Evolutionary conservation across 345 rosid genomes (phyloP).

Genomic region (Linum usitatissimum): DNA sequence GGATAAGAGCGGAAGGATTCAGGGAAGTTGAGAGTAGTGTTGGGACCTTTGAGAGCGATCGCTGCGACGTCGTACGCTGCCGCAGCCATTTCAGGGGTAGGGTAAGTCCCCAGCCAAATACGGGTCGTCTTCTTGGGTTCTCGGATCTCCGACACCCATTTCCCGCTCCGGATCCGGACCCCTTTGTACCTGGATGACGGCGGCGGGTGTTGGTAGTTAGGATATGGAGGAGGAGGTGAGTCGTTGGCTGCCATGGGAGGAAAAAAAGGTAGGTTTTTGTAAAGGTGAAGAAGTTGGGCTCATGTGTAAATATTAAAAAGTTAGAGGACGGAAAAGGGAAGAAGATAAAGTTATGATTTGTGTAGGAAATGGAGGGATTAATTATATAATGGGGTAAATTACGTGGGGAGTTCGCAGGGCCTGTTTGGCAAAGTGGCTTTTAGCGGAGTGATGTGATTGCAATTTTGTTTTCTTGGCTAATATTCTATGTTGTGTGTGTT

Average conservation of each 20-base stretch:
- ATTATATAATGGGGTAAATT: neutral
- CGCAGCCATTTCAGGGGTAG: slow-evolving; percentile 72
- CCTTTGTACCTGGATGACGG: slow-evolving; percentile 39
- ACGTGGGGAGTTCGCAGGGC: neutral
- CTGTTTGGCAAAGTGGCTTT: neutral
- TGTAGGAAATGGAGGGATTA: neutral
- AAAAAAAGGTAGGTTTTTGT: neutral
- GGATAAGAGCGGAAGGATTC: slow-evolving; percentile 37
- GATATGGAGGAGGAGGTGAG: neutral
- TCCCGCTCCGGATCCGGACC: slow-evolving; percentile 54
- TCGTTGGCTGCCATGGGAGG: neutral
- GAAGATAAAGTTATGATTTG: neutral
- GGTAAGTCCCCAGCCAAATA: slow-evolving; percentile 64
- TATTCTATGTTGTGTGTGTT: no score
- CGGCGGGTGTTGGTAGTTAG: neutral
- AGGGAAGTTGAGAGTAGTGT: slow-evolving; percentile 45
- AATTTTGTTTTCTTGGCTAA: no score
- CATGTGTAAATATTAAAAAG: neutral
- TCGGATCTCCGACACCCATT: slow-evolving; percentile 75
- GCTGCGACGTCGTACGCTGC: slow-evolving; percentile 76
- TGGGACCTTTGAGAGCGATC: slow-evolving; percentile 54
- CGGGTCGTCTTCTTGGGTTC: slow-evolving; percentile 67
- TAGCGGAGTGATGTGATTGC: neutral
- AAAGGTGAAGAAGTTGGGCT: neutral
- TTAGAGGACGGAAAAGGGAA: neutral